Evolutionary conservation across 306 rosid species (phyloP).

Genomic region (Lablab purpureus): DNA sequence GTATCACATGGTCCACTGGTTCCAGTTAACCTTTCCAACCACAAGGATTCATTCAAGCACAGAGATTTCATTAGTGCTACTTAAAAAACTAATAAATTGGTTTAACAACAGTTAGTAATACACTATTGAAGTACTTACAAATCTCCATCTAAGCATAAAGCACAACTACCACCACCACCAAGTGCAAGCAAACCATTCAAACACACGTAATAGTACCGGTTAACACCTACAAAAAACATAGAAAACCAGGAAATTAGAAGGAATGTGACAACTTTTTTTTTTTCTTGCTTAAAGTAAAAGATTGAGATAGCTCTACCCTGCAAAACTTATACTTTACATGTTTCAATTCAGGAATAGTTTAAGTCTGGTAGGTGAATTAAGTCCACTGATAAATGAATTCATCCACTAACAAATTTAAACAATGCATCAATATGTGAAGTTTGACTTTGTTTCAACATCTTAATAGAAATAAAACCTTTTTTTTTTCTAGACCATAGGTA

Average conservation of each 20-base stretch:
- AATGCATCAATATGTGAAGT: too few species aligned
- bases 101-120: background rate
- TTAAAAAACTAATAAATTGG: background rate
- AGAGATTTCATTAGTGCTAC: constrained; percentile 8
- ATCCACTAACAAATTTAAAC: too few species aligned
- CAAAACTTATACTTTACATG: background rate
- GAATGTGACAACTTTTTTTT: background rate
- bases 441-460: too few species aligned
- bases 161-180: constrained; percentile 84
- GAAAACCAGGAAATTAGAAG: background rate
- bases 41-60: constrained; percentile 27
- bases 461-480: too few species aligned
- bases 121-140: constrained; percentile 59
- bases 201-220: constrained; percentile 70
- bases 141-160: constrained; percentile 78
- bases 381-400: too few species aligned
- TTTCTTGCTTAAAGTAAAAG: background rate
- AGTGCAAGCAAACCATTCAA: constrained; percentile 67
- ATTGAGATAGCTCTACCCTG: background rate
- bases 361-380: too few species aligned
- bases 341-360: background rate
- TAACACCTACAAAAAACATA: constrained; percentile 56
- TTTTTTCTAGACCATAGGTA: too few species aligned
- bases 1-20: constrained; percentile 84
- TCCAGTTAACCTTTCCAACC: constrained; percentile 66